Base-by-base conservation (phyloP, 352 stramenopile genomes). In the Globisporangium ultimum region DNA sequence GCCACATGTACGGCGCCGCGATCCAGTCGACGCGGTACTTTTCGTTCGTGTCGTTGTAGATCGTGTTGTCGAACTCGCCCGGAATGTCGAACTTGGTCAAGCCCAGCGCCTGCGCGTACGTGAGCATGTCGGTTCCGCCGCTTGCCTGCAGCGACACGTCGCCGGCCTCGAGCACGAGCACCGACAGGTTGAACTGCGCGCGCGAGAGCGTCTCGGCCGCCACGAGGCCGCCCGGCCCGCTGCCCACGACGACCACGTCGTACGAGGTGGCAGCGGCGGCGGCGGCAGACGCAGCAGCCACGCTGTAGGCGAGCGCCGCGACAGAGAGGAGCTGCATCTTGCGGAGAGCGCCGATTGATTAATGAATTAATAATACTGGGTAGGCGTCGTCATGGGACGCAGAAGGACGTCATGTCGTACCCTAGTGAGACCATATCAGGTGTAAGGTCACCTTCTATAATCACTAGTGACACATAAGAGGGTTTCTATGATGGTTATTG, bases 31-130 rank as follows among this genome's bases (percentile, higher is more conserved):
- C 63, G 13, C 73, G 70, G 54, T 84, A 84, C 36, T 63, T 72
- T n/a, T 76, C 70, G 41, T 78, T 72, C 34, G 63, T 63, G 17
- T 47, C 34, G 22, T 75, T 77, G 60, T 78, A 78, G 55, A 85
- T 82, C n/a, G 59, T 58, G 55, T 72, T 76, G 61, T 82, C 68
- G 47, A 74, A 87, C 63, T 85, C 79, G 21, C 76, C 79, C 0
- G 82, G 82, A 28, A 91, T 78, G 66, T 89, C 82, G 50, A 90
- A 92, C 54, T 81, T 74, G 40, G 83, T 90, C 15, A 72, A 69
- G 4, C 69, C 76, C 18, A 60, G 54, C 17, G 43, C 52, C 46
- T 48, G 50, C 9, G 76, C 73, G 64, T 92, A 92, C 20, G 53
- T 48, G 0, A 72, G 80, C 1, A 50, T 42, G 51, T 88, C 72